A percentile compares a stretch with the other conserved stretches of the same genome.
These are phyloP conservation scores for Colletotrichum sp. DNA, from an alignment of 2,329 filamentous ascomycete species.

Conservation along the genomic window DNA sequence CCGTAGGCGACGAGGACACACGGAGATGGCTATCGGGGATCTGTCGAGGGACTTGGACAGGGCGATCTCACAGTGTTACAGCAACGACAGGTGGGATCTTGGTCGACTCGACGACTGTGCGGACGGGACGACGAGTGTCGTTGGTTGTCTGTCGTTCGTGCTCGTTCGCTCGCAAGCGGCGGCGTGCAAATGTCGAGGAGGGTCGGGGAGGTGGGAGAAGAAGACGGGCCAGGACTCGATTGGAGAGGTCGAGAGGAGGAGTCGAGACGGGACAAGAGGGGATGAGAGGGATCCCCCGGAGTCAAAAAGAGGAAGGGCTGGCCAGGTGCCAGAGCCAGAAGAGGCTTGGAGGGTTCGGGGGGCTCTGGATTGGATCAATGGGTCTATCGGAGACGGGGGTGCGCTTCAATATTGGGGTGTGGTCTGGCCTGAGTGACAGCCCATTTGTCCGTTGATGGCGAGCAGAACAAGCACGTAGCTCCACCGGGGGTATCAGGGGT, in stretches of 20 bases:
- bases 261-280: not conserved
- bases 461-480: not conserved
- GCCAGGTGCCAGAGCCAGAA: not conserved
- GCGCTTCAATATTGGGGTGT: not conserved
- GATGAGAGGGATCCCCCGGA: slow-evolving; percentile 6
- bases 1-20: not conserved
- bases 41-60: not conserved
- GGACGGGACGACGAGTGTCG: not conserved
- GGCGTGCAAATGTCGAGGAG: not conserved
- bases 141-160: not conserved
- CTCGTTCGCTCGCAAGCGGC: not conserved
- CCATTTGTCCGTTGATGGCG: slow-evolving; percentile 6
- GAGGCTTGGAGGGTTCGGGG: not conserved
- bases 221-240: not conserved
- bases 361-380: not conserved
- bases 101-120: not conserved
- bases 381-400: not conserved
- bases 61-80: not conserved
- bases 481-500: not conserved
- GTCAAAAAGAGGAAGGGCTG: slow-evolving; percentile 5
- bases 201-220: not conserved
- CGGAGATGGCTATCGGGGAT: not conserved
- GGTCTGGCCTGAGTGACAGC: slow-evolving; percentile 8
- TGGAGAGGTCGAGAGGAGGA: slow-evolving; percentile 1
- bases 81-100: not conserved